Evolutionary conservation across 805 yeast genomes (phyloP).

Genomic region (Diddensiella caesifluorescens): DNA sequence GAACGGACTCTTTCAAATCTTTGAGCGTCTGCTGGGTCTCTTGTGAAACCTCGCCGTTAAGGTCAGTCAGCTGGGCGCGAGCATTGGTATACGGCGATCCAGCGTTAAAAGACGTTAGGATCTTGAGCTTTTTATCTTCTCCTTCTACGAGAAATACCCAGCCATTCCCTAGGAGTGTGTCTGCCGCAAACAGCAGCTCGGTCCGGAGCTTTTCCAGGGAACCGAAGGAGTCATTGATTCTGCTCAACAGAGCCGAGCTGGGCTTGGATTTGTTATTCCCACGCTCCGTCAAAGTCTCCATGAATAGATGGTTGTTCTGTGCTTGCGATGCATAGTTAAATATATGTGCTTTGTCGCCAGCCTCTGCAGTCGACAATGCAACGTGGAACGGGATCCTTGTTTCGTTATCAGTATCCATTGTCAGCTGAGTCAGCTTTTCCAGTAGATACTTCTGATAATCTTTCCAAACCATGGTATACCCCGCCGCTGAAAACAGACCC

Average conservation of each 20-base stretch:
- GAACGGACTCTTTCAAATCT: conserved; percentile 39
- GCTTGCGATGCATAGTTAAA: conserved; percentile 88
- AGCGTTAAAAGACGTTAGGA: conserved; percentile 81
- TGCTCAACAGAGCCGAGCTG: conserved; percentile 28
- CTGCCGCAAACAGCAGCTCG: conserved; percentile 61
- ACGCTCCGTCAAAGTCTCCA: conserved; percentile 48
- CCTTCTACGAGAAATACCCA: conserved; percentile 81
- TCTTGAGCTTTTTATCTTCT: conserved; percentile 44
- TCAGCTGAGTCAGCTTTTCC: conserved; percentile 53
- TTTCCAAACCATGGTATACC: conserved; percentile 71
- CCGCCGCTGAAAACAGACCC: conserved; percentile 60
- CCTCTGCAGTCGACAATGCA: conserved; percentile 53
- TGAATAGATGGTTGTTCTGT: conserved; percentile 86
- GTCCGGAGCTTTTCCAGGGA: conserved; percentile 70
- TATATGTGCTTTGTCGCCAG: conserved; percentile 58
- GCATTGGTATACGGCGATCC: conserved; percentile 71
- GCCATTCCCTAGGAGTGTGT: conserved; percentile 80
- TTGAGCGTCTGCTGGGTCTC: conserved; percentile 46
- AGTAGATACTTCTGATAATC: conserved; percentile 61
- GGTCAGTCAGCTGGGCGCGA: conserved; percentile 61
- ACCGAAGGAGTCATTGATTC: conserved; percentile 64
- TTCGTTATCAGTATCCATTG: conserved; percentile 77
- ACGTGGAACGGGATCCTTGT: conserved; percentile 70
- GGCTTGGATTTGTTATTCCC: conserved; percentile 28
- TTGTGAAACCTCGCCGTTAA: conserved; percentile 63